Evolutionary conservation across 2,329 filamentous ascomycete genomes (phyloP), one percentile per base, ranked within the genome.

Genomic region (Colletotrichum sp.): DNA sequence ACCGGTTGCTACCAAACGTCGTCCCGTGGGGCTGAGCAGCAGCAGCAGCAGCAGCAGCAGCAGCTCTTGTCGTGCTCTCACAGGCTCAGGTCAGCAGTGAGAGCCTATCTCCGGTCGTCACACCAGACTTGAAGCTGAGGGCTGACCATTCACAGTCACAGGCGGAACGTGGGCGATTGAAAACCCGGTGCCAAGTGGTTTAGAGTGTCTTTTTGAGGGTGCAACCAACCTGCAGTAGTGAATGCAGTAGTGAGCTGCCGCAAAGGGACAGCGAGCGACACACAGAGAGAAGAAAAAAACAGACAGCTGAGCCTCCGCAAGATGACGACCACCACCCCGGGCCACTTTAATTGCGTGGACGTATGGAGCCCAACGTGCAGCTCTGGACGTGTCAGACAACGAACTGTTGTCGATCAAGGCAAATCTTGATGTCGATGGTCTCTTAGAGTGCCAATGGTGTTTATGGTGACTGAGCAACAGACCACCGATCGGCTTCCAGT

Each of bases 291-390:
- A 15, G 34, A n/a, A 28, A 69, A 59, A 68, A 67, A 60, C 24
- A 73, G 62, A 63, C 32, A 69, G 74, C 74, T 76, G 65, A 76
- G 74, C 74, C 74, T 68, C 74, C 64, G 59, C 44, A 76, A 65
- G 74, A 76, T 76, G 74, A 76, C 74, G 74, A 76, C 72, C 74
- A 68, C 64, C 36, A 32, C 13, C 9, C 62, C 24, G 30, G 69
- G 32, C 70, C 74, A 74, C 70, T 76, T 69, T 62, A 39, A 65
- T 69, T 76, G 74, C 74, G 74, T 66, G 59, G 63, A 68, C 64
- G 34, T n/a, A 76, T 60, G 74, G 74, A 21, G 64, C 74, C 36
- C 59, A 32, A 15, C 70, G 55, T 57, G 59, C 57, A 73, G 70
- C 74, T 76, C 44, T 73, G 64, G 73, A 59, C 70, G 74, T 65